Percentiles rank a stretch among this genome's conserved stretches.
Evolutionary conservation across 2,329 filamentous ascomycete species (phyloP).

Genomic region (Akanthomyces muscarius): DNA sequence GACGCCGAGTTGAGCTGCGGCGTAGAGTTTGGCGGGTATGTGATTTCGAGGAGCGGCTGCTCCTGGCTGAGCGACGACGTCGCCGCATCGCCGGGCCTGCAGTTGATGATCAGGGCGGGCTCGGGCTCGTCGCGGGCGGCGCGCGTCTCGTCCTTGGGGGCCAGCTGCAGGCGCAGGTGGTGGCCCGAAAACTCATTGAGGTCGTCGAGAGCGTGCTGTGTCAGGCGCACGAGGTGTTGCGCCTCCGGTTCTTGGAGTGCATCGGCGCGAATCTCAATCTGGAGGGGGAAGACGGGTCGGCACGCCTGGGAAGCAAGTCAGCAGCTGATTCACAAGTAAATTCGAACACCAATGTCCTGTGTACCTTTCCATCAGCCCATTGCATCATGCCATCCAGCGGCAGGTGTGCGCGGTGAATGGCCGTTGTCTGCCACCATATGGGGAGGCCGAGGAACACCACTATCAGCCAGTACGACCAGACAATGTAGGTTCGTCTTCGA

Average conservation of each 20-base stretch:
- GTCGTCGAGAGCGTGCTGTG: conserved; percentile 81
- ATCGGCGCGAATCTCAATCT: conserved; percentile 71
- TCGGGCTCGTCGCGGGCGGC: conserved; percentile 39
- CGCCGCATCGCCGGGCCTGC: conserved; percentile 60
- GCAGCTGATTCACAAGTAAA: background rate
- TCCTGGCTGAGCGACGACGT: conserved; percentile 65
- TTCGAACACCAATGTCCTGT: conserved; percentile 17
- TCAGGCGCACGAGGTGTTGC: conserved; percentile 69
- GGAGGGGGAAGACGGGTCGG: conserved; percentile 80
- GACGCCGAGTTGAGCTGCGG: conserved; percentile 64
- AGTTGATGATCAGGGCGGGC: conserved; percentile 65
- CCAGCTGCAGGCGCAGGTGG: conserved; percentile 58
- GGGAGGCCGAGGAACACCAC: conserved; percentile 80
- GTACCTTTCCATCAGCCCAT: conserved; percentile 87
- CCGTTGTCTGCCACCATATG: conserved; percentile 94
- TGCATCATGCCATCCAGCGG: conserved; percentile 82
- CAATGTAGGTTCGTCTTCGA: conserved; percentile 66
- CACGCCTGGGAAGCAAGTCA: conserved; percentile 61
- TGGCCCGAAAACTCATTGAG: conserved; percentile 83
- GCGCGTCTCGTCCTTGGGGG: conserved; percentile 27
- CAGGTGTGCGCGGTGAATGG: conserved; percentile 80
- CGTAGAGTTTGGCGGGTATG: conserved; percentile 66
- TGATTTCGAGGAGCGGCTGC: conserved; percentile 68
- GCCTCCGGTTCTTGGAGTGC: conserved; percentile 63
- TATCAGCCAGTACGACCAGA: conserved; percentile 87